phyloP scores from a whole-genome alignment of 2,329 filamentous ascomycete genomes.

The Aspergillus ruber region DNA sequence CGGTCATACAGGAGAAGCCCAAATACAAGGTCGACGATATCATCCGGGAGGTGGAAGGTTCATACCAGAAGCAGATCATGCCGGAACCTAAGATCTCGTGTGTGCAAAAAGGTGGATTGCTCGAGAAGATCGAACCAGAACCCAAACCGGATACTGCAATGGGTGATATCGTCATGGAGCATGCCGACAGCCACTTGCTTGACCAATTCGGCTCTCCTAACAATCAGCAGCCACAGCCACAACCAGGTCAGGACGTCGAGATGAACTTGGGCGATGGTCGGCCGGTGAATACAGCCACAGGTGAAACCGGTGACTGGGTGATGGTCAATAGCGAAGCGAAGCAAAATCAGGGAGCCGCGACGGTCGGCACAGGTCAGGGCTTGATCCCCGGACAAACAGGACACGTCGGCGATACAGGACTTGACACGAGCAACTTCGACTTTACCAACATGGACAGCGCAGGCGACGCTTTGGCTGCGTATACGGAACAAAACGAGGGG shows the following conservation, averaged over 20 bases:
- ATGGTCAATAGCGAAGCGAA: slow-evolving; percentile 60
- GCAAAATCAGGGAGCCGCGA: slow-evolving; percentile 28
- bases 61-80: slow-evolving; percentile 61
- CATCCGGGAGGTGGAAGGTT: slow-evolving; percentile 64
- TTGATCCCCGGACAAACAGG: slow-evolving; percentile 18
- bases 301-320: slow-evolving; percentile 64
- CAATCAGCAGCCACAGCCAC: slow-evolving; percentile 34
- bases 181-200: slow-evolving; percentile 24
- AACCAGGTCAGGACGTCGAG: slow-evolving; percentile 25
- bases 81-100: slow-evolving; percentile 60
- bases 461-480: slow-evolving; percentile 63
- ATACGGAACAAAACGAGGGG: slow-evolving; percentile 52
- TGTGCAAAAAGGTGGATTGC: slow-evolving; percentile 69
- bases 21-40: slow-evolving; percentile 60
- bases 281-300: slow-evolving; percentile 27
- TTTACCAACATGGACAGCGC: slow-evolving; percentile 56
- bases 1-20: slow-evolving; percentile 34
- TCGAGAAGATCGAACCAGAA: slow-evolving; percentile 47
- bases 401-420: slow-evolving; percentile 17
- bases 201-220: slow-evolving; percentile 43
- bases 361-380: slow-evolving; percentile 17
- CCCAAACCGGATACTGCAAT: slow-evolving; percentile 28
- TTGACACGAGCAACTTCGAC: slow-evolving; percentile 38
- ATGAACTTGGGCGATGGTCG: slow-evolving; percentile 49
- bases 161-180: slow-evolving; percentile 30